Conservation (phyloP, 225 moss, liverwort and hornwort species). For the Physcomitrellopsis africana region DNA sequence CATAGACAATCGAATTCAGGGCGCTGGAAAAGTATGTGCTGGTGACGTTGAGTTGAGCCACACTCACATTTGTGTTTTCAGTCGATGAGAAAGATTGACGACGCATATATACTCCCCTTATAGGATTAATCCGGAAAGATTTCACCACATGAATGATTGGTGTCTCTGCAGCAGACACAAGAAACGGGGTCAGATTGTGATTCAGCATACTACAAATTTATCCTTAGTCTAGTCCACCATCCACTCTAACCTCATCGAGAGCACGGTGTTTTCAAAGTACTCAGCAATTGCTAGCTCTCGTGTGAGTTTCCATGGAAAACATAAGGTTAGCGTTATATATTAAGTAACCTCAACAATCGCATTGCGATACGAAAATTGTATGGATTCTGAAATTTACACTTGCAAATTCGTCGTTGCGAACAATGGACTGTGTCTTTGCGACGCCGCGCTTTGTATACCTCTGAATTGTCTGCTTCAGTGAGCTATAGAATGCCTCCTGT, state of each 20-base stretch:
- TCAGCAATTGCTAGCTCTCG: too few species aligned
- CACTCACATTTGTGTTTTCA: too few species aligned
- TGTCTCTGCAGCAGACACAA: conserved; percentile 39
- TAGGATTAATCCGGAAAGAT: not conserved
- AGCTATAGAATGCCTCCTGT: conserved; percentile 56
- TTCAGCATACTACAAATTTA: too few species aligned
- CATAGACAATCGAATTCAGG: conserved; percentile 20
- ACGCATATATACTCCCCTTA: too few species aligned
- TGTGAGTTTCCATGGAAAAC: not conserved
- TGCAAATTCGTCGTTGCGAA: conserved; percentile 36
- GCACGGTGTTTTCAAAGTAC: too few species aligned
- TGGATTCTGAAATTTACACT: conserved; percentile 26
- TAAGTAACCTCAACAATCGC: not conserved
- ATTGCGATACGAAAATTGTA: too few species aligned
- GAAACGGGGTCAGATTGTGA: not conserved
- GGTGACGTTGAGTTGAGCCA: too few species aligned
- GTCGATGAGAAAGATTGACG: too few species aligned
- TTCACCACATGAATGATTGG: conserved; percentile 51
- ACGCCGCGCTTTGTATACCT: conserved; percentile 46
- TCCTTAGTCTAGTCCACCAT: not conserved
- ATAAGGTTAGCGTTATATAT: too few species aligned
- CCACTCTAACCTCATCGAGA: not conserved
- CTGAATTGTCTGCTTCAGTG: conserved; percentile 46
- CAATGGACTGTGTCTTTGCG: conserved; percentile 36
- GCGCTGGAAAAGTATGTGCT: not conserved